Evolutionary conservation across 257 asterid genomes (phyloP), one percentile per base, ranked within the genome.

Genomic region (Solanum chiquidenum): DNA sequence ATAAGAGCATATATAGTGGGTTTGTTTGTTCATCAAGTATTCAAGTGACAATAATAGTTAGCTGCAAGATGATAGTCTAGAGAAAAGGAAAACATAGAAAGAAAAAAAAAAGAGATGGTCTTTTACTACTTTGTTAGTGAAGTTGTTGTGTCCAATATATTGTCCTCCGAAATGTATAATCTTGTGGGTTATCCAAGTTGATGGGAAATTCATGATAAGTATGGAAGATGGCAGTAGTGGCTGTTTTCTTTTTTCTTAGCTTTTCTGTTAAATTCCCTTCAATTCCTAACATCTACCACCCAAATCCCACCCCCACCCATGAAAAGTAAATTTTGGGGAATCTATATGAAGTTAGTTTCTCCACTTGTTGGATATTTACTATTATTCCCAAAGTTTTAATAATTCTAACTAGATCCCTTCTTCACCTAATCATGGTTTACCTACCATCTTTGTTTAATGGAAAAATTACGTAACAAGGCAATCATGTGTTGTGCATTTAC

Each of bases 1-100:
- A 13, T 77, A 77, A 76, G 16, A 75, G 38, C 29, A 62, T 23
- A 86, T 77, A 79, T 38, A 86, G 66, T 89, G 83, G 40, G 69
- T 89, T 89, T 71, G 82, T 85, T 87, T 87, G 55, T 87, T 77
- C 52, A 87, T 89, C 71, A 42, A 66, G 73, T 66, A 25, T 66
- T 66, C 73, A 66, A 71, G 75, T 62, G 52, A 29, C 86, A 77
- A 38, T 80, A 85, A 87, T 68, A 77, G 88, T 12, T 84, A 46
- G 88, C 83, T 72, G 58, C 64, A 42, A 79, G 40, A 79, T 14
- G 64, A 44, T 79, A 71, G 74, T 9, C 37, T 33, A 44, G 40
- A 84, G 55, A 68, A 49, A 44, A 23, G 27, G 60, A 49, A 20
- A 69, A 80, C 33, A 25, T 14, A 25, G 18, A 52, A 52, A 38